Conservation (phyloP, 768 basidiomycete species). For the Rhodosporidiobolus odoratus region DNA sequence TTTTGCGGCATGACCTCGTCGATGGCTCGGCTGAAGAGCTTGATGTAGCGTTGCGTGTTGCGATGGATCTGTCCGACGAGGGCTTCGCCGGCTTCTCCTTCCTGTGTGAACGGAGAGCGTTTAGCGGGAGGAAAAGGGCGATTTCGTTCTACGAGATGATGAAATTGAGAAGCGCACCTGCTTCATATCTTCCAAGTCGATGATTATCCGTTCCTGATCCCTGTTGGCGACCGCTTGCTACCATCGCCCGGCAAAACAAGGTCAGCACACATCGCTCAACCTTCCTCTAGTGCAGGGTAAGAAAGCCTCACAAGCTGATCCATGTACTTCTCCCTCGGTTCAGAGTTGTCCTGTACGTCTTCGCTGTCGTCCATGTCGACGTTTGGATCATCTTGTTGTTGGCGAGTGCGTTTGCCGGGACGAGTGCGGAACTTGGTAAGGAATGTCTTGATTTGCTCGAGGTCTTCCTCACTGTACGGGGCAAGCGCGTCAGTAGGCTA, state of each 20-base stretch:
- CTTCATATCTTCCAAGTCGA: slow-evolving; percentile 72
- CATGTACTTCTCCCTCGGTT: slow-evolving; percentile 62
- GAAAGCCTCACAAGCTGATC: slow-evolving; percentile 62
- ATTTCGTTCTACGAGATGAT: background rate
- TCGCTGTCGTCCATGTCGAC: slow-evolving; percentile 22
- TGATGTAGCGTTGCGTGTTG: slow-evolving; percentile 85
- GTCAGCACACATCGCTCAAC: background rate
- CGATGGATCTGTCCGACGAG: slow-evolving; percentile 71
- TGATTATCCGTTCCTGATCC: slow-evolving; percentile 77
- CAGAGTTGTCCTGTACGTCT: slow-evolving; percentile 12
- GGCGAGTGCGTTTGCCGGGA: slow-evolving; percentile 12
- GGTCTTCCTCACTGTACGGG: slow-evolving; percentile 27
- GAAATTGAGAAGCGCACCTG: slow-evolving; percentile 7
- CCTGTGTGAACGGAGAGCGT: slow-evolving; percentile 34
- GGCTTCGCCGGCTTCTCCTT: slow-evolving; percentile 56
- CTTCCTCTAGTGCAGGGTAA: no score
- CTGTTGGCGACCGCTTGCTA: slow-evolving; percentile 91
- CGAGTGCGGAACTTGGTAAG: slow-evolving; percentile 26
- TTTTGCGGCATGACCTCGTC: slow-evolving; percentile 81
- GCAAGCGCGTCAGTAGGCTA: background rate
- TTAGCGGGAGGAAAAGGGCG: background rate
- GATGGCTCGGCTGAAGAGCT: slow-evolving; percentile 80
- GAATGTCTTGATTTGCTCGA: slow-evolving; percentile 37
- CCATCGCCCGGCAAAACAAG: slow-evolving; percentile 14
- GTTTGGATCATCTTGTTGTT: slow-evolving; percentile 18